Base-by-base conservation (phyloP, 441 rosid species). In the Eutrema salsugineum region DNA sequence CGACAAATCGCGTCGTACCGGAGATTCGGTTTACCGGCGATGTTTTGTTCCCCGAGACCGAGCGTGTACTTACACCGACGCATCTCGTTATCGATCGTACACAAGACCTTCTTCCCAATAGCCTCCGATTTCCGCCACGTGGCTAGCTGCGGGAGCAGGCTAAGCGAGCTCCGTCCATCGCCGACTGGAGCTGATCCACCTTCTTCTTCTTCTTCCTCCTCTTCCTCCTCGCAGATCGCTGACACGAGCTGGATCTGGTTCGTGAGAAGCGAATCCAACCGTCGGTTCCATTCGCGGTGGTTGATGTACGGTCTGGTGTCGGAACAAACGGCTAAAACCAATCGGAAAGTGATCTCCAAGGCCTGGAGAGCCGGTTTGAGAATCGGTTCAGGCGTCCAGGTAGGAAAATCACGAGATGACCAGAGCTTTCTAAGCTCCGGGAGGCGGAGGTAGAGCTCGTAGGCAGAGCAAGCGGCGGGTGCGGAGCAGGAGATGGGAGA, bases 31-130 rank as follows among this genome's bases (percentile, higher is more conserved):
- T 94, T 94, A 0, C 87, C 93, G 60, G 79, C 19, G 33, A 91
- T 81, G 78, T 94, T 94, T 1, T 91, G 94, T 78, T 94, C 97
- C 0, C 99, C 94, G 38, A 94, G 55, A 1, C 99, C 97, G 0
- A 91, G 82, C 17, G 99, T 88, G 84, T 84, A 94, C 9, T 82
- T 80, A 35, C 94, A 87, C 66, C 83, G 63, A 64, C 88, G 75
- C 94, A 94, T 86, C 85, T 86, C 91, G 75, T 85, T 81, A 79
- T 94, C 99, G 57, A 94, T 83, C 36, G 92, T 63, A 64, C 66
- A 84, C 20, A 84, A 66, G 60, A 90, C 84, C 72, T 84, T 90
- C 80, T 77, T 75, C 4, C 97, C 99, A 0, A 84, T 53, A 7
- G 81, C 87, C 55, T 87, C 91, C 0, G 99, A 83, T 75, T 79